Evolutionary conservation across 805 yeast genomes (phyloP).

Genomic region (Ogataea ganodermae): DNA sequence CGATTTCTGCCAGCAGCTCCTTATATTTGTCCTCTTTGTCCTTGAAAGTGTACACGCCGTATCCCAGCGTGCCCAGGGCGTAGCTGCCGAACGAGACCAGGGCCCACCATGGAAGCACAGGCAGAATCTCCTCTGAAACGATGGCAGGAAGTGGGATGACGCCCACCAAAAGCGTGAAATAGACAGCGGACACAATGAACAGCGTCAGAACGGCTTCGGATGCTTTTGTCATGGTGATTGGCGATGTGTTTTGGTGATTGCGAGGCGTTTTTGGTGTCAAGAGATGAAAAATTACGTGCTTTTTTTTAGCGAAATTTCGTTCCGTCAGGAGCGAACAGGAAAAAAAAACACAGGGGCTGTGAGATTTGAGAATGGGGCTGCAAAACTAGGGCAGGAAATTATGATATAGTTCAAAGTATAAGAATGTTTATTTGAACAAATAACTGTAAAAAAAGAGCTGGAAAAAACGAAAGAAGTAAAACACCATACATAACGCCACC

Average conservation of each 20-base stretch:
- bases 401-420: no score
- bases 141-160: conserved; percentile 54
- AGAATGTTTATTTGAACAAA: no score
- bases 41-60: conserved; percentile 67
- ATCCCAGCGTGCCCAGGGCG: conserved; percentile 67
- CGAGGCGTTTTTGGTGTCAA: background rate
- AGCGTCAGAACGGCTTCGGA: conserved; percentile 55
- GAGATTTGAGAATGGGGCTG: background rate
- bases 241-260: background rate
- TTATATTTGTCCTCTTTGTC: conserved; percentile 68
- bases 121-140: conserved; percentile 56
- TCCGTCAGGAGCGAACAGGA: background rate
- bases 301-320: conserved; percentile 21
- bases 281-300: background rate
- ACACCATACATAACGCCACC: conserved; percentile 4
- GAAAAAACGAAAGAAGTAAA: conserved; percentile 7
- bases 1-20: conserved; percentile 60
- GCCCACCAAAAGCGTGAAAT: conserved; percentile 52
- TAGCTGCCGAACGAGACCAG: conserved; percentile 69
- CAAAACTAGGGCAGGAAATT: background rate
- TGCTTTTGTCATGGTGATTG: conserved; percentile 59
- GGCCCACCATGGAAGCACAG: conserved; percentile 70
- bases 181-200: conserved; percentile 50
- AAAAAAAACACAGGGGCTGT: conserved; percentile 1
- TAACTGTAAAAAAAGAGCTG: no score